Base-by-base conservation (phyloP, 2,329 filamentous ascomycete species). In the Whalleya microplaca region DNA sequence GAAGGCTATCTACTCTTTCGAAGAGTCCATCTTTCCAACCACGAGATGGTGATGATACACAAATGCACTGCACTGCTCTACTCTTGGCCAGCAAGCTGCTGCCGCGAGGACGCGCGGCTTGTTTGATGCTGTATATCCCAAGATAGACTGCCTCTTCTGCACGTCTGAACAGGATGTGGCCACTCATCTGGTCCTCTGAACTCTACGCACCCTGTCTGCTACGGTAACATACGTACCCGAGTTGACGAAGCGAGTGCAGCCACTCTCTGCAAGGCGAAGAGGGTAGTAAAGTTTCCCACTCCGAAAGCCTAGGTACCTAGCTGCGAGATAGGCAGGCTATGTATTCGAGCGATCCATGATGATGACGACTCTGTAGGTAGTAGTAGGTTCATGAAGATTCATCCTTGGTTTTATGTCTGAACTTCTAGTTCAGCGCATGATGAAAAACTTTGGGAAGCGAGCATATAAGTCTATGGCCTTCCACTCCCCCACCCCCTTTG, bases 401-500 rank as follows among this genome's bases (percentile, higher is more conserved):
- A 43, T 46, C 44, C 12, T 48, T 56, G 49, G 41, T 41, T 48
- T 56, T 49, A 45, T 23, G 42, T 52, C 55, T 48, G 45, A 49
- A 52, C 51, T 58, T 52, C 54, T 56, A 53, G 48, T 55, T 57
- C 52, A 37, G 55, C 54, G 29, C 45, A 55, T 32, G 21, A 2
- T 37, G 20, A 23, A 41, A 40, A 45, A 19, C 42, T 10, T n/a
- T 29, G 12, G n/a, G n/a, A n/a, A n/a, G n/a, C 46, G 20, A 42
- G 46, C 56, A 62, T 67, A 66, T 64, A 68, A 66, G 58, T 62
- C 62, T 58, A 62, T 56, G 29, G 14, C 59, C 51, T 32, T 60
- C 9, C 23, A 4, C 23, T 9, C 9, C 23, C 23, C 23, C 23
- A n/a, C 37, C 51, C 58, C 51, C 55, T 49, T 56, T 23, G 29